Percentiles rank a stretch among this genome's conserved stretches.
Evolutionary conservation across 1,139 yeast genomes (phyloP).

Genomic region (Lodderomyces theae): DNA sequence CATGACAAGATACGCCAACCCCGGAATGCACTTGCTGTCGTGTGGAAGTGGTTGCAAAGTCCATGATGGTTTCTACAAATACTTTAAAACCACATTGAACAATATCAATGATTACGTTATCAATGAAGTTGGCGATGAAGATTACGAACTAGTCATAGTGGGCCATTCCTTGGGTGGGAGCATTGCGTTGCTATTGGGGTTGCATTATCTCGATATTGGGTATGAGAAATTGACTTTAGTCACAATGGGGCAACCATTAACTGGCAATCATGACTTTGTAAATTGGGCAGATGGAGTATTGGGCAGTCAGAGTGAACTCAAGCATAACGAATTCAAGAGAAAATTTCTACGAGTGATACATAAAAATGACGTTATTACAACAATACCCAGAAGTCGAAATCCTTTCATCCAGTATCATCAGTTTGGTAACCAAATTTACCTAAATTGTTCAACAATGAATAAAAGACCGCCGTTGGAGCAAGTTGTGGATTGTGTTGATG

Average conservation of each 20-base stretch:
- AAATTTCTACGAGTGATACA: conserved; percentile 43
- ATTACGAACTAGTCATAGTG: conserved; percentile 36
- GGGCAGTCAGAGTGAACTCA: conserved; percentile 26
- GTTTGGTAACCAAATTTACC: conserved; percentile 45
- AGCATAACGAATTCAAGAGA: conserved; percentile 24
- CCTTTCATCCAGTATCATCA: conserved; percentile 29
- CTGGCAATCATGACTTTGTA: conserved; percentile 43
- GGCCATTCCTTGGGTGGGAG: conserved; percentile 59
- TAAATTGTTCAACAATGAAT: conserved; percentile 33
- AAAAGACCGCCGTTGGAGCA: conserved; percentile 25
- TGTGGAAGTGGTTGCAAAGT: conserved; percentile 43
- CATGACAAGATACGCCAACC: conserved; percentile 31
- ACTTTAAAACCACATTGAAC: conserved; percentile 30
- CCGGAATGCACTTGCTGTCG: conserved; percentile 21
- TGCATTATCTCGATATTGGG: conserved; percentile 38
- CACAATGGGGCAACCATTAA: conserved; percentile 53
- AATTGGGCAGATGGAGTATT: conserved; percentile 36
- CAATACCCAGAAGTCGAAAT: conserved; percentile 34
- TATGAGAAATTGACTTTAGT: conserved; percentile 32
- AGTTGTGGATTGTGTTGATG: conserved; percentile 32
- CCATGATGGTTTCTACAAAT: conserved; percentile 45
- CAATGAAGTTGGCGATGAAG: conserved; percentile 21
- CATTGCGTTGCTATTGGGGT: conserved; percentile 38
- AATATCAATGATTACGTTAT: conserved; percentile 26
- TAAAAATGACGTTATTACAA: conserved; percentile 44